A percentile compares a stretch with the other conserved stretches of the same genome.
Conservation (phyloP, 176 grass and related monocot genomes). For the Ampelocalamus luodianensis region DNA sequence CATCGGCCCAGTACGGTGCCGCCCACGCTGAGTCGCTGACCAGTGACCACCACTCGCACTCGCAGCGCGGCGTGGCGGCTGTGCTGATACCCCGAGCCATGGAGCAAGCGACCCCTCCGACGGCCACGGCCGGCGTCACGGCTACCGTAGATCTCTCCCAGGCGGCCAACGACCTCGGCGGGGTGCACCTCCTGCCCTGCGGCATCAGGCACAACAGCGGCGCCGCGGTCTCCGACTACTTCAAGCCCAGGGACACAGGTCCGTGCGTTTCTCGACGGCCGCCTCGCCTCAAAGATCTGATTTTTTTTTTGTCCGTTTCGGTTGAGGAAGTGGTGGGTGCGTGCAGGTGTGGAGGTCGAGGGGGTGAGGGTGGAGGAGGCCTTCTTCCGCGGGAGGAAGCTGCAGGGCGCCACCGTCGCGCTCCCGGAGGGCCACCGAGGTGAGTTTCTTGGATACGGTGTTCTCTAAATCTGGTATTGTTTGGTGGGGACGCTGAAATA, state of each 20-base stretch:
- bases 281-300: neutral
- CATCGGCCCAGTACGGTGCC: too few relatives aligned
- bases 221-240: neutral
- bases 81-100: neutral
- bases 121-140: too few relatives aligned
- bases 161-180: neutral
- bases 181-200: neutral
- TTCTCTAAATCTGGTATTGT: neutral
- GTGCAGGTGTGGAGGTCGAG: conserved; percentile 46
- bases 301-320: neutral
- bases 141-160: neutral
- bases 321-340: neutral
- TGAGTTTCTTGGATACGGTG: conserved; percentile 35
- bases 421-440: conserved; percentile 81
- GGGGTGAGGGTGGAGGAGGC: conserved; percentile 80
- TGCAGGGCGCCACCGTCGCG: conserved; percentile 71
- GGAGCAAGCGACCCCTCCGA: neutral
- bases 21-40: too few relatives aligned
- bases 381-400: conserved; percentile 90
- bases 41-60: too few relatives aligned
- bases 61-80: too few relatives aligned
- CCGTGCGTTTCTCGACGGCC: neutral
- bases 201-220: neutral
- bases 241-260: neutral
- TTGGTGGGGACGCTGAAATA: neutral